phyloP scores from a whole-genome alignment of 169 alveolate genomes.

The Sarcocystis neurona region DNA sequence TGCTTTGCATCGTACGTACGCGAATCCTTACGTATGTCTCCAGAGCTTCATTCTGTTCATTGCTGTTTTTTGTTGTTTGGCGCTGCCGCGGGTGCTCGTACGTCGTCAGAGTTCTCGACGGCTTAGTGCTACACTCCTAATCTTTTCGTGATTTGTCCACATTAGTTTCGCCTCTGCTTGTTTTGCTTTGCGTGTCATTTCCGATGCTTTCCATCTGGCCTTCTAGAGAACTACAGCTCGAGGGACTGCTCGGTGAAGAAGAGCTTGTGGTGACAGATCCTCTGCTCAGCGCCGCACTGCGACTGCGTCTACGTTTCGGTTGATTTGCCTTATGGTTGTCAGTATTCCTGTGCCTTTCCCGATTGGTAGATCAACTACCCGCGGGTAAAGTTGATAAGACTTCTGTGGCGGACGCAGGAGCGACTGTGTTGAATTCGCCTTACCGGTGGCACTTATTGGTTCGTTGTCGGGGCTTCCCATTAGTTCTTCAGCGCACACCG shows the following conservation, averaged over 20 bases:
- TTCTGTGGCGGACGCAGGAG: too few relatives aligned
- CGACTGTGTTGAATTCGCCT: too few relatives aligned
- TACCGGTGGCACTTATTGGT: too few relatives aligned
- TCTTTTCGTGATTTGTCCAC: background rate
- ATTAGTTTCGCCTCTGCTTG: background rate
- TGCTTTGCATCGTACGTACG: too few relatives aligned
- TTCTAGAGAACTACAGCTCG: background rate
- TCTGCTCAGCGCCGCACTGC: background rate
- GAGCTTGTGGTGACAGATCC: slow-evolving; percentile 23
- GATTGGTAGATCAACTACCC: too few relatives aligned
- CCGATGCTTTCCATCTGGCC: background rate
- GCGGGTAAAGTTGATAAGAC: too few relatives aligned
- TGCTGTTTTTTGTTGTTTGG: background rate
- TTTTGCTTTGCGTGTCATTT: too few relatives aligned
- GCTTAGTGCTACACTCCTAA: background rate
- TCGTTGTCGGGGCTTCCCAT: too few relatives aligned
- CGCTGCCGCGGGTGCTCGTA: background rate
- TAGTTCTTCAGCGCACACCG: too few relatives aligned
- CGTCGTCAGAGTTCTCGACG: background rate
- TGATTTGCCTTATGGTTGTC: too few relatives aligned
- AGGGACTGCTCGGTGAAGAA: background rate
- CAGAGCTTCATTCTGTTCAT: background rate
- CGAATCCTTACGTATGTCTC: background rate
- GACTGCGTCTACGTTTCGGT: slow-evolving; percentile 15
- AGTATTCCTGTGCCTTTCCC: too few relatives aligned